phyloP scores from a whole-genome alignment of 2,329 filamentous ascomycete genomes.

The Fusarium zealandicum region DNA sequence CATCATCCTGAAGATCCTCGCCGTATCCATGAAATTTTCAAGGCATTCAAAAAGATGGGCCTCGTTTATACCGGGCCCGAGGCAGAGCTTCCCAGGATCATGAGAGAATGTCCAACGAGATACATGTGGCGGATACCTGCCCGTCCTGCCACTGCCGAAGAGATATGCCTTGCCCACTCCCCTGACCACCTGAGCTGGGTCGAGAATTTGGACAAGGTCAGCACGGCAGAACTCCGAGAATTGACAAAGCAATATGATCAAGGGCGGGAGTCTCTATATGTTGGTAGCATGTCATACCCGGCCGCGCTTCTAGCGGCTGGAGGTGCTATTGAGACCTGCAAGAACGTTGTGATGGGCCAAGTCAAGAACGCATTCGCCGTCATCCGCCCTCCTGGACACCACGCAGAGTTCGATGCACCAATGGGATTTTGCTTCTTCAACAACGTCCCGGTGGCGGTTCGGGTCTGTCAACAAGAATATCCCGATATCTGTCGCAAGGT shows the following conservation, averaged over 20 bases:
- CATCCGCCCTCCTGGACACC: slow-evolving; percentile 92
- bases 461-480: slow-evolving; percentile 82
- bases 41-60: slow-evolving; percentile 82
- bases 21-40: slow-evolving; percentile 92
- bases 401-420: slow-evolving; percentile 83
- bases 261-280: slow-evolving; percentile 79
- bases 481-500: slow-evolving; percentile 85
- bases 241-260: slow-evolving; percentile 68
- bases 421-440: slow-evolving; percentile 99
- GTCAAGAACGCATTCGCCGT: slow-evolving; percentile 97
- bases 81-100: slow-evolving; percentile 58
- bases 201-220: slow-evolving; percentile 59
- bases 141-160: slow-evolving; percentile 77
- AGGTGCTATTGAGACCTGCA: slow-evolving; percentile 94
- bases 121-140: slow-evolving; percentile 81
- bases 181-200: slow-evolving; percentile 83
- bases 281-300: slow-evolving; percentile 81
- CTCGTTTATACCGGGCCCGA: slow-evolving; percentile 72
- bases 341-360: slow-evolving; percentile 81
- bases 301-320: slow-evolving; percentile 87
- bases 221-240: slow-evolving; percentile 70
- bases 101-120: slow-evolving; percentile 62
- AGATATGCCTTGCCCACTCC: slow-evolving; percentile 83
- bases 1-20: slow-evolving; percentile 95
- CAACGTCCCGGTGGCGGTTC: slow-evolving; percentile 93